phyloP scores from a whole-genome alignment of 192 early-diverging fungal genomes.

The Entrophospora sp. region DNA sequence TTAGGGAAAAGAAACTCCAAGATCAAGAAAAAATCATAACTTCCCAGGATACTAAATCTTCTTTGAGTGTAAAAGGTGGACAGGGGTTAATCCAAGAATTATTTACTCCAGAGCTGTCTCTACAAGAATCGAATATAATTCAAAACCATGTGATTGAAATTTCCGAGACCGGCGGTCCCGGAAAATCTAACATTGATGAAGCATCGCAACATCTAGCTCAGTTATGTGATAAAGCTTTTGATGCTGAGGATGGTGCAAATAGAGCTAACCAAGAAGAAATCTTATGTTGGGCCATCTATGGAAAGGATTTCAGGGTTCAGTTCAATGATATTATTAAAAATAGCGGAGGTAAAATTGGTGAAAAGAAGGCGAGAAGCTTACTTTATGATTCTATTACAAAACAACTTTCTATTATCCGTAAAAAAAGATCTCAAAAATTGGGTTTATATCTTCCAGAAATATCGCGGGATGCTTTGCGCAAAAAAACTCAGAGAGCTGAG shows the following conservation, averaged over 20 bases:
- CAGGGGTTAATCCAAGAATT: no score
- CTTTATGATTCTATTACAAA: slow-evolving; percentile 9
- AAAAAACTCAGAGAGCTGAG: slow-evolving; percentile 8
- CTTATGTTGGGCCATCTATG: neutral
- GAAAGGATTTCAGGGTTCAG: slow-evolving; percentile 4
- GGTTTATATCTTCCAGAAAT: slow-evolving; percentile 1
- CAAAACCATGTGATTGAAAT: slow-evolving; percentile 1
- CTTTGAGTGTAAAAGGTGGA: no score
- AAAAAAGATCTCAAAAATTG: no score
- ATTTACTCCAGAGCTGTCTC: slow-evolving; percentile 4
- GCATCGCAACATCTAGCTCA: slow-evolving; percentile 1
- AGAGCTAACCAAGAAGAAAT: slow-evolving; percentile 5
- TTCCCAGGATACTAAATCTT: neutral
- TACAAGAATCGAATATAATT: neutral
- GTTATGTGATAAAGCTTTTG: slow-evolving; percentile 13
- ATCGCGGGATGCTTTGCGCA: neutral
- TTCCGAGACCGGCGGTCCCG: neutral
- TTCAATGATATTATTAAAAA: slow-evolving; percentile 2
- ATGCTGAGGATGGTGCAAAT: no score
- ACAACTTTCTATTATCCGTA: neutral
- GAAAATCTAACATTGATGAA: no score
- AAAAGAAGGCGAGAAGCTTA: slow-evolving; percentile 9
- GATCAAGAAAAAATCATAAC: neutral
- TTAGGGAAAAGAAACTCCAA: neutral
- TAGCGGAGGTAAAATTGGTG: slow-evolving; percentile 9